A percentile compares a stretch with the other conserved stretches of the same genome.
phyloP scores from a whole-genome alignment of 371 early-diverging fungal species.

The Syncephalastrum monosporum region DNA sequence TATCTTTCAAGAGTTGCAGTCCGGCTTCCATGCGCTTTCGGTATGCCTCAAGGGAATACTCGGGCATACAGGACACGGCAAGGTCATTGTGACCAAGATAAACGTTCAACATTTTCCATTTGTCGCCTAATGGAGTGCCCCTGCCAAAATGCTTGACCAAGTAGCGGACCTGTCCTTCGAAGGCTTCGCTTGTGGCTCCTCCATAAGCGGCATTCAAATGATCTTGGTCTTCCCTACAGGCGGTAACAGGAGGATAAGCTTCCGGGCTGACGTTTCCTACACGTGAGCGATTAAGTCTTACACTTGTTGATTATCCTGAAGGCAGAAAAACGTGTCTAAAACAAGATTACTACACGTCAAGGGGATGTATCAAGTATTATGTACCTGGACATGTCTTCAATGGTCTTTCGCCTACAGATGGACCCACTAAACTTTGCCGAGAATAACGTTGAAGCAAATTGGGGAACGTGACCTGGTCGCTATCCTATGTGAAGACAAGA shows the following conservation, averaged over 20 bases:
- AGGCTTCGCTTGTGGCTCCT: conserved; percentile 19
- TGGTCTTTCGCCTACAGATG: too few relatives aligned
- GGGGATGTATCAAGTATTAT: too few relatives aligned
- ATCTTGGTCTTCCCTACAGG: conserved; percentile 2
- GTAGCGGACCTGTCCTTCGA: conserved; percentile 27
- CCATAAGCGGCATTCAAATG: conserved; percentile 18
- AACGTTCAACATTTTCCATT: conserved; percentile 31
- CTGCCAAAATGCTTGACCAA: conserved; percentile 19
- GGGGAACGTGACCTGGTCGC: too few relatives aligned
- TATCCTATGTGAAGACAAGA: too few relatives aligned
- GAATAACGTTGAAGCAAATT: too few relatives aligned
- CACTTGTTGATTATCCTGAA: too few relatives aligned
- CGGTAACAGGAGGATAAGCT: neutral
- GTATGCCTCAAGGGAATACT: neutral
- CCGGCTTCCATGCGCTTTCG: conserved; percentile 8
- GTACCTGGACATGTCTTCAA: too few relatives aligned
- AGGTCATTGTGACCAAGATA: conserved; percentile 31
- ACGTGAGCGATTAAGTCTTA: too few relatives aligned
- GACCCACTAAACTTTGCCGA: too few relatives aligned
- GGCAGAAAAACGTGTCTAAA: too few relatives aligned
- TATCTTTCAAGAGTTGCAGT: conserved; percentile 5
- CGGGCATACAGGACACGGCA: conserved; percentile 23
- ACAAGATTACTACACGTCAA: too few relatives aligned
- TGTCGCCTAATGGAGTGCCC: conserved; percentile 6
- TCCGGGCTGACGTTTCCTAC: too few relatives aligned